A percentile compares a stretch with the other conserved stretches of the same genome.
phyloP scores from a whole-genome alignment of 1,284 basidiomycete genomes.

The Ceratobasidium papillatum region DNA sequence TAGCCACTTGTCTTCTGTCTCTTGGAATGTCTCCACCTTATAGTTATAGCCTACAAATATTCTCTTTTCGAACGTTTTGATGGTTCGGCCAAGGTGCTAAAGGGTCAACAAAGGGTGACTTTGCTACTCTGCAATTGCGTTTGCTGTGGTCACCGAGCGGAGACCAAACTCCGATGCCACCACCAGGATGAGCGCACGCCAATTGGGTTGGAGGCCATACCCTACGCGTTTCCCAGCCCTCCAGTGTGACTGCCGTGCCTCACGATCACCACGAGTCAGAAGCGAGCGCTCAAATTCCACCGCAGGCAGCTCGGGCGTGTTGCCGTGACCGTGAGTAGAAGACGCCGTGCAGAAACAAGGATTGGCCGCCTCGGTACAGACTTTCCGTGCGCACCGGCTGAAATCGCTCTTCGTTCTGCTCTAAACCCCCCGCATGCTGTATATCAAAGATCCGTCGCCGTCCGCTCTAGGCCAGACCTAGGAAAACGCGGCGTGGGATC shows the following conservation, averaged over 20 bases:
- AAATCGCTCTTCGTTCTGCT: neutral
- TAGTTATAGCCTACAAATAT: too few relatives aligned
- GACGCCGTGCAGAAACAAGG: too few relatives aligned
- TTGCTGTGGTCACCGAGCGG: neutral
- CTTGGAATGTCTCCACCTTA: too few relatives aligned
- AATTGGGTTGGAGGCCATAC: too few relatives aligned
- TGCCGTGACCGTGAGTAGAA: too few relatives aligned
- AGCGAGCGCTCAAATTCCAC: neutral
- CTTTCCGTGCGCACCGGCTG: neutral
- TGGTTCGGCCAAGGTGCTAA: too few relatives aligned
- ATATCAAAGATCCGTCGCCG: neutral
- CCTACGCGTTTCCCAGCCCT: neutral
- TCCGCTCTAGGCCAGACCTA: neutral
- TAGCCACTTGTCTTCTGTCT: neutral
- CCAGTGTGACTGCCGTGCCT: neutral
- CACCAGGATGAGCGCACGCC: too few relatives aligned
- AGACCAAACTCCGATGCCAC: neutral
- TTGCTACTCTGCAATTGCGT: too few relatives aligned
- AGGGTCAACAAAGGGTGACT: too few relatives aligned
- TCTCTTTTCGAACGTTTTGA: too few relatives aligned
- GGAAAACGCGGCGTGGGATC: conserved; percentile 18
- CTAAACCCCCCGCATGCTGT: neutral
- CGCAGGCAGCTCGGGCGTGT: neutral
- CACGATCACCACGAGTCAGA: neutral
- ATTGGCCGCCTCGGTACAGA: too few relatives aligned